These are phyloP conservation scores for Leptosphaerulina australis DNA, from an alignment of 2,329 filamentous ascomycete species.

Conservation along the genomic window DNA sequence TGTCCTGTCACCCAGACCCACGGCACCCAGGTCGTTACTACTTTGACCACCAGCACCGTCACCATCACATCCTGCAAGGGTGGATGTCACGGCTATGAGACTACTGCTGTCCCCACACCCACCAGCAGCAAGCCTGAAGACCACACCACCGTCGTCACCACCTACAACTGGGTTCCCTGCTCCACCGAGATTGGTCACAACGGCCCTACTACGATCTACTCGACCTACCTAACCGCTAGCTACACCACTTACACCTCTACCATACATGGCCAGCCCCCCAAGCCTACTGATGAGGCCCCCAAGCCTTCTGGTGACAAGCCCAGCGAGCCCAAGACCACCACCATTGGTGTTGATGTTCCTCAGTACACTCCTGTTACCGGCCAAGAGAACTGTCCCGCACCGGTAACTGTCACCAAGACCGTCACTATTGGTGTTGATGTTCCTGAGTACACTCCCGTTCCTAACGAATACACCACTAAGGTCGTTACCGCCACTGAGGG, in stretches of 20 bases:
- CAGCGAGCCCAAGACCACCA: not conserved
- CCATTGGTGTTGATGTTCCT: constrained; percentile 10
- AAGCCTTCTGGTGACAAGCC: constrained; percentile 10
- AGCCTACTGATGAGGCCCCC: constrained; percentile 21
- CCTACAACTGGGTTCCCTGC: constrained; percentile 47
- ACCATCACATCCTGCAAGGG: constrained; percentile 48
- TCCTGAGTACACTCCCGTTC: constrained; percentile 17
- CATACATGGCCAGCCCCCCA: constrained; percentile 28
- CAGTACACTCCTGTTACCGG: constrained; percentile 12
- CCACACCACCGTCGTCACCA: constrained; percentile 40
- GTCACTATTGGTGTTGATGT: constrained; percentile 20
- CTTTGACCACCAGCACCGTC: constrained; percentile 46
- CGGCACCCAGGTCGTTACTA: constrained; percentile 27
- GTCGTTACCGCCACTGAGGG: constrained; percentile 40
- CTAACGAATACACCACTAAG: constrained; percentile 29
- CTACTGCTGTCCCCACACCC: constrained; percentile 12
- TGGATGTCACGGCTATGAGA: constrained; percentile 36
- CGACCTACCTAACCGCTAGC: constrained; percentile 49
- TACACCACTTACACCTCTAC: constrained; percentile 41
- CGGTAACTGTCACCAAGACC: constrained; percentile 35
- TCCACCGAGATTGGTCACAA: constrained; percentile 45
- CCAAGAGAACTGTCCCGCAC: constrained; percentile 33
- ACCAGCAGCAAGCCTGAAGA: constrained; percentile 17
- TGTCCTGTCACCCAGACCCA: constrained; percentile 28
- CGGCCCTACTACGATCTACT: constrained; percentile 42